Base-by-base conservation (phyloP, 2,329 filamentous ascomycete species). In the Fusarium zealandicum region DNA sequence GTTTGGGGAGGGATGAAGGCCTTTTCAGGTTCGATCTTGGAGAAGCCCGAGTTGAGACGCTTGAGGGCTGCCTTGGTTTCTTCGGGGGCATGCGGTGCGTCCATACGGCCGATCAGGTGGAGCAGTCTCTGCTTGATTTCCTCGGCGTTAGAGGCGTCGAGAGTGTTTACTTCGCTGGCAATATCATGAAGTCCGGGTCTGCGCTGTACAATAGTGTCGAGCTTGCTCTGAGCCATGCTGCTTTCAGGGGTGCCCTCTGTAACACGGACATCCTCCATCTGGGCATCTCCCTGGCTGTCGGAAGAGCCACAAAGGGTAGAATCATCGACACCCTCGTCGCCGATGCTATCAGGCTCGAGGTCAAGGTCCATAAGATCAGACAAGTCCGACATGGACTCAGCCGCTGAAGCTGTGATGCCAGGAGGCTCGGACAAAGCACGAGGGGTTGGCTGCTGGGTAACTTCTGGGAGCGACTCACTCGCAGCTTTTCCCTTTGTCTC, bases 1-100 rank as follows among this genome's bases (percentile, higher is more conserved):
- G 49, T 50, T 4, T 37, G 27, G 4, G 32, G 18, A 0, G 70
- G 64, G 10, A 73, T 64, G 22, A 51, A 41, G 12, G 54, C 46
- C n/a, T 40, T 54, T 27, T 57, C 55, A n/a, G 22, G 36, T 17
- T 63, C 22, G 13, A 49, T 51, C 7, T 31, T 36, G n/a, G 36
- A 8, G 22, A 51, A 25, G 5, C 52, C 56, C 12, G 8, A 22
- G 12, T 47, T 28, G 17, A 63, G 52, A 16, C 52, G 57, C 36
- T 44, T 28, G 13, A 47, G 5, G 13, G 60, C 52, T 40, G 31
- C 54, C 9, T 22, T 42, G 16, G 32, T 14, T 28, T 63, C 39
- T 14, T 52, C 16, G 1, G 27, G 45, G 33, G 54, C 63, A 8
- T 42, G 31, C 4, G 44, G 22, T 31, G 32, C 32, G 7, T 39